Base-by-base conservation (phyloP, 2,329 filamentous ascomycete genomes). In the Fusarium hostae region DNA sequence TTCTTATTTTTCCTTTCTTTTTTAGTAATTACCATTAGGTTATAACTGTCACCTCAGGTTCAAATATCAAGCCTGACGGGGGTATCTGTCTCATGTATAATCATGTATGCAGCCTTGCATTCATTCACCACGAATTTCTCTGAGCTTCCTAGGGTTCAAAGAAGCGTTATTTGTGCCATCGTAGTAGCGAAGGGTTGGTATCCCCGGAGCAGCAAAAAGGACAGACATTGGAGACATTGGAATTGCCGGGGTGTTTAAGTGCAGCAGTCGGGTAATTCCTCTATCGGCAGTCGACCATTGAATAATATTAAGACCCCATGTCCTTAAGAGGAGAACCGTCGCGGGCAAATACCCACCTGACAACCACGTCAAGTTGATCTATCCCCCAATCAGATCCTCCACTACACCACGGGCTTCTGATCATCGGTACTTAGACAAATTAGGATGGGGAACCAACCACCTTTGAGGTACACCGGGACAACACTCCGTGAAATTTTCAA, bases 261-360 rank as follows among this genome's bases (percentile, higher is more conserved):
- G 16, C n/a, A 47, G 34, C 24, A 22, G 20, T 62, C 47, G 41
- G 47, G 16, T 44, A 50, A 48, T 67, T 54, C 24, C 32, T 39
- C 32, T 48, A 39, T 35, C 64, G 41, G 64, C 39, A 67, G 37
- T 63, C 39, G 34, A 39, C 48, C 13, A 40, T 52, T 28, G 30
- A 40, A 61, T 39, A 30, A 66, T 51, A 52, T 47, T 16, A 41
- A 72, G 16, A 26, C 63, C 55, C 58, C 59, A 51, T 50, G 62
- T n/a, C 44, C 48, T 58, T 70, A 68, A 56, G 63, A 63, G 32
- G 63, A 50, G 48, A 59, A 51, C 39, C 44, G 32, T 48, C 18
- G 8, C 34, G 40, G 39, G n/a, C 24, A 24, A 30, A 67, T 50
- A 68, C 41, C 63, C 65, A 68, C 63, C 40, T 47, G 47, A 51